Conservation (phyloP, 768 basidiomycete genomes). For the Boletus rubropictus region DNA sequence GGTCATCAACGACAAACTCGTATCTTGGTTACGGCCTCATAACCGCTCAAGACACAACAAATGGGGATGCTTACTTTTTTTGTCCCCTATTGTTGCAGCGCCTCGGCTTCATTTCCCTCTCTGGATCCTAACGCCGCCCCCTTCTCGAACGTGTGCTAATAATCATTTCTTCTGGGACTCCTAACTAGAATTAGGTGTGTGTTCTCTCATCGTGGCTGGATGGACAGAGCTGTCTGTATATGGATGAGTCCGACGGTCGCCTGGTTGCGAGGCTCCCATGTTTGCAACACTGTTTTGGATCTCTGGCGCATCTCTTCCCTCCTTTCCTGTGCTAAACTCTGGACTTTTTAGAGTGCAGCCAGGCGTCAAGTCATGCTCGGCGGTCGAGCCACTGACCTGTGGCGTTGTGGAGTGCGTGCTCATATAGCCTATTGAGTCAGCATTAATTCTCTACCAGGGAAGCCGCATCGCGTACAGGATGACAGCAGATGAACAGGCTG, state of each 20-base stretch:
- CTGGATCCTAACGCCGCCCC: constrained; percentile 9
- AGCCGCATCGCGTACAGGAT: neutral
- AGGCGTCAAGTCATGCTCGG: neutral
- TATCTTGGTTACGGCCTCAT: constrained; percentile 24
- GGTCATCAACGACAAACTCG: constrained; percentile 7
- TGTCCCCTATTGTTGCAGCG: neutral
- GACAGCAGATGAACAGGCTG: neutral
- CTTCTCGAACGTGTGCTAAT: constrained; percentile 10
- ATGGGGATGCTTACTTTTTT: constrained; percentile 1
- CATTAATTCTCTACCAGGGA: neutral
- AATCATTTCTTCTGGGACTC: constrained; percentile 2
- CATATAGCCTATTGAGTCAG: constrained; percentile 7
- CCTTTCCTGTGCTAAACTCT: too few species aligned
- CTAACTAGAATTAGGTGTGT: constrained; percentile 2
- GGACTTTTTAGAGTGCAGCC: too few species aligned
- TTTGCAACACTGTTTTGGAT: too few species aligned
- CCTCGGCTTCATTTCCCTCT: constrained; percentile 6
- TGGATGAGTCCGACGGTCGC: constrained; percentile 8
- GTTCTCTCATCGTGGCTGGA: constrained; percentile 6
- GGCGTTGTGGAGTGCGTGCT: constrained; percentile 18
- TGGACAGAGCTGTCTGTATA: constrained; percentile 16
- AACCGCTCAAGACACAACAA: constrained; percentile 5
- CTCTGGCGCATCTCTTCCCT: too few species aligned
- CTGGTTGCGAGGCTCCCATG: constrained; percentile 1
- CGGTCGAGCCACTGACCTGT: constrained; percentile 10